Percentiles rank a stretch among this genome's conserved stretches.
phyloP scores from a whole-genome alignment of 2,329 filamentous ascomycete species.

The Xylariaceae sp. region DNA sequence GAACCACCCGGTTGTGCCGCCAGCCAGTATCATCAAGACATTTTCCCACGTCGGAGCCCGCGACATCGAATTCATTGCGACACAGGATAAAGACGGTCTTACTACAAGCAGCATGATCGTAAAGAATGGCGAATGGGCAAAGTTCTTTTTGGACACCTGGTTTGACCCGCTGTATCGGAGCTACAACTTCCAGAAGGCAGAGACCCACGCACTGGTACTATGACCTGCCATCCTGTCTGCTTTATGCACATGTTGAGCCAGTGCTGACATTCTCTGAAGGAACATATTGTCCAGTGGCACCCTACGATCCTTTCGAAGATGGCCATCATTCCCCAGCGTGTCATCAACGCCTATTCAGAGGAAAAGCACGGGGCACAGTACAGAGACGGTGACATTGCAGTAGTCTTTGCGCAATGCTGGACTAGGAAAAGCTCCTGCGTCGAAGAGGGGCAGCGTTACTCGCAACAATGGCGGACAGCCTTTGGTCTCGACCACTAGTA shows the following conservation, averaged over 20 bases:
- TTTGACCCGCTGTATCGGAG: conserved; percentile 88
- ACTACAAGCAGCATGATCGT: conserved; percentile 73
- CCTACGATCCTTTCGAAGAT: conserved; percentile 88
- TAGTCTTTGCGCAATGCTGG: conserved; percentile 64
- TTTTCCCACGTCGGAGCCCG: conserved; percentile 74
- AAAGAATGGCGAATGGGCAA: conserved; percentile 80
- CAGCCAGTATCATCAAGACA: conserved; percentile 95
- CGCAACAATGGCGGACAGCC: conserved; percentile 41
- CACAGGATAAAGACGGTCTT: conserved; percentile 78
- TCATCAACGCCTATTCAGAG: conserved; percentile 71
- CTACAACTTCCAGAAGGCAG: conserved; percentile 96
- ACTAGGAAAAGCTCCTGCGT: conserved; percentile 62
- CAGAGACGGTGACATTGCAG: conserved; percentile 77
- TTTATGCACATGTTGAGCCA: background rate
- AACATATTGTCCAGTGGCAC: conserved; percentile 93
- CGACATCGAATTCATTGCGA: conserved; percentile 74
- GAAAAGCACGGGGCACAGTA: conserved; percentile 57
- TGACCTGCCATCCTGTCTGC: background rate
- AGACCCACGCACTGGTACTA: conserved; percentile 80
- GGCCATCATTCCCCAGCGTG: conserved; percentile 80
- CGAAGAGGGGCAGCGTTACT: conserved; percentile 57
- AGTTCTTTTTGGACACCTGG: conserved; percentile 92
- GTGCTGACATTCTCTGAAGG: conserved; percentile 44
- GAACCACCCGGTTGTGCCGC: conserved; percentile 82
- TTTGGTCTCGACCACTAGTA: conserved; percentile 27